phyloP scores from a whole-genome alignment of 2,329 filamentous ascomycete species.

The Chrysoporthe deuterocubensis region DNA sequence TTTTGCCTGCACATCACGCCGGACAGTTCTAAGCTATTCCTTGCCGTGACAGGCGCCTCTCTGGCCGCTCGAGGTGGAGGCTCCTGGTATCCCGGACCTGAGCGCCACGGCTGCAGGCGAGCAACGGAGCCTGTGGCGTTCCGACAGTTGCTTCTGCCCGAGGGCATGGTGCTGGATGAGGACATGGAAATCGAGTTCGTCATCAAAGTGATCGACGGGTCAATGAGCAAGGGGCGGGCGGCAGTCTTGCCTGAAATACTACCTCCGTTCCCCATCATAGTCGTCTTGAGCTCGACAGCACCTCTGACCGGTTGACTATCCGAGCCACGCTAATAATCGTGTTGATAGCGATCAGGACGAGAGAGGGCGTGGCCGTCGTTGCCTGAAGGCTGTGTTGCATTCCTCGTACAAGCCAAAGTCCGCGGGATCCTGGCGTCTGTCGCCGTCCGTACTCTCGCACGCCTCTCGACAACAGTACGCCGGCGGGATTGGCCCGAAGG shows the following conservation, averaged over 20 bases:
- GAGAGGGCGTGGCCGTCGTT: constrained; percentile 15
- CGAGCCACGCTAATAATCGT: constrained; percentile 12
- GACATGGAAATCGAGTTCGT: not conserved
- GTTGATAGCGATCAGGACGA: constrained; percentile 13
- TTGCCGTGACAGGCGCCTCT: constrained; percentile 3
- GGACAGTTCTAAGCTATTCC: not conserved
- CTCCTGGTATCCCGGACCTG: not conserved
- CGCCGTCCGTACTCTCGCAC: not conserved
- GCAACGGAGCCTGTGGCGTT: constrained; percentile 4
- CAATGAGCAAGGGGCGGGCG: not conserved
- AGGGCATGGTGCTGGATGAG: constrained; percentile 3
- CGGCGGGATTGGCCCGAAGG: not conserved
- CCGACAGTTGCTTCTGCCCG: constrained; percentile 7
- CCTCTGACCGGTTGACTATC: constrained; percentile 3
- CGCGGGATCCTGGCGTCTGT: too few relatives aligned
- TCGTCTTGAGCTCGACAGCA: not conserved
- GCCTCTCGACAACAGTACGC: not conserved
- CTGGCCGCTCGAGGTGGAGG: not conserved
- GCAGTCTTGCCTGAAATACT: constrained; percentile 3
- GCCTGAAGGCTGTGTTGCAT: constrained; percentile 4
- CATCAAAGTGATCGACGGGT: not conserved
- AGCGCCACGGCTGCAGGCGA: not conserved
- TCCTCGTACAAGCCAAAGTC: not conserved
- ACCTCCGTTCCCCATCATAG: not conserved
- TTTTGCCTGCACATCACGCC: constrained; percentile 4